Evolutionary conservation across 805 yeast genomes (phyloP).

Genomic region (Cyberlindnera suaveolens): DNA sequence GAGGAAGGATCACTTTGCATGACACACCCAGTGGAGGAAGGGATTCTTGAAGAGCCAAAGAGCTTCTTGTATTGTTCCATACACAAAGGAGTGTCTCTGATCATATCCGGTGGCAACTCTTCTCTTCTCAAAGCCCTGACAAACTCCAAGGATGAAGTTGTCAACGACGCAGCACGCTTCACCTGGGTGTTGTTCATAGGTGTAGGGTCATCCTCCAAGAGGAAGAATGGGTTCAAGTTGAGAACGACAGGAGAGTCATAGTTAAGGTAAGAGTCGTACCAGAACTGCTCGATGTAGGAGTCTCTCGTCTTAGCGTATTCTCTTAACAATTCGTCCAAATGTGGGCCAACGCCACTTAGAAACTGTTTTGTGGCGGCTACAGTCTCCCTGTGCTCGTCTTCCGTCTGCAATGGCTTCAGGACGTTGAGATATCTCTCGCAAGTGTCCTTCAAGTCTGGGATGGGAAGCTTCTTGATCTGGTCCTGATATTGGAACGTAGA

Average conservation of each 20-base stretch:
- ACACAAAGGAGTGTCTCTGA: constrained; percentile 65
- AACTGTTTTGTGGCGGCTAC: constrained; percentile 50
- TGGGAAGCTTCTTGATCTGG: constrained; percentile 61
- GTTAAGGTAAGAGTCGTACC: constrained; percentile 86
- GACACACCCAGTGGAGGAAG: constrained; percentile 75
- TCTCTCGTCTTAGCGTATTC: constrained; percentile 57
- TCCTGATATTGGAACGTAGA: constrained; percentile 57
- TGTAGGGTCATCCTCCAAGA: constrained; percentile 88
- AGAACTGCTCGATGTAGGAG: constrained; percentile 87
- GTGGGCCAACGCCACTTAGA: constrained; percentile 48
- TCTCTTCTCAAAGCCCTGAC: constrained; percentile 71
- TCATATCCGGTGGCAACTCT: constrained; percentile 64
- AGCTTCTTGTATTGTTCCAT: constrained; percentile 89
- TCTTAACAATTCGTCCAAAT: constrained; percentile 56
- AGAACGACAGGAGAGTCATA: constrained; percentile 90
- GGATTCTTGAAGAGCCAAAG: constrained; percentile 85
- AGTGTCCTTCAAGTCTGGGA: constrained; percentile 68
- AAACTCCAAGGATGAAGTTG: constrained; percentile 72
- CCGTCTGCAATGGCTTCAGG: constrained; percentile 77
- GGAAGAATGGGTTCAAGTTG: constrained; percentile 84
- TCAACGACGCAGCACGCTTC: constrained; percentile 73
- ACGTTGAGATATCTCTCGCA: constrained; percentile 59
- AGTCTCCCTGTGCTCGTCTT: constrained; percentile 59
- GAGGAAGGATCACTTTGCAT: constrained; percentile 75
- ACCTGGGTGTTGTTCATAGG: constrained; percentile 45